Conservation (phyloP, 2,329 filamentous ascomycete species). For the Penicillium crustosum region DNA sequence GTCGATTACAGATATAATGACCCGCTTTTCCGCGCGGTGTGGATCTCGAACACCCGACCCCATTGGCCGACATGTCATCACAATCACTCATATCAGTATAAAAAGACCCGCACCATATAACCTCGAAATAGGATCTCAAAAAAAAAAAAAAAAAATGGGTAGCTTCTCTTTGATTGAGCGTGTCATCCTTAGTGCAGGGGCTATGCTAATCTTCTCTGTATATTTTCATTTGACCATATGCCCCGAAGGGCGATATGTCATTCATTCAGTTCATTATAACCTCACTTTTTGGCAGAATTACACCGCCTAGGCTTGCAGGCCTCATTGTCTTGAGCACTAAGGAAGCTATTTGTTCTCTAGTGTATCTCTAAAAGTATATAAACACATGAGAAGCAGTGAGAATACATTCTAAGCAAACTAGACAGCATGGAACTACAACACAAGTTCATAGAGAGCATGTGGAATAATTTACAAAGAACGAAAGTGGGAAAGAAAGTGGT, state of each 20-base stretch:
- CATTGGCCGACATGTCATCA: not conserved
- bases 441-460: too few relatives aligned
- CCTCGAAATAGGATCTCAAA: not conserved
- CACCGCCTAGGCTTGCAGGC: too few relatives aligned
- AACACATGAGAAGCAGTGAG: not conserved
- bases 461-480: not conserved
- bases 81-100: too few relatives aligned
- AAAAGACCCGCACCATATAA: not conserved
- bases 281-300: too few relatives aligned
- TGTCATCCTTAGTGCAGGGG: slow-evolving; percentile 92
- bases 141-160: slow-evolving; percentile 59
- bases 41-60: not conserved
- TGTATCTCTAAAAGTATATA: too few relatives aligned
- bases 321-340: too few relatives aligned
- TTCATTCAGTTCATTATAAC: too few relatives aligned
- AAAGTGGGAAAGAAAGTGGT: not conserved
- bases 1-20: too few relatives aligned
- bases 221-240: slow-evolving; percentile 66
- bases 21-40: not conserved
- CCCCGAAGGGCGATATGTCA: slow-evolving; percentile 40
- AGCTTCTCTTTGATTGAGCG: slow-evolving; percentile 78
- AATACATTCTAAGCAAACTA: not conserved
- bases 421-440: not conserved
- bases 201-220: slow-evolving; percentile 81
- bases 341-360: too few relatives aligned